phyloP scores from a whole-genome alignment of 345 rosid species.

The Rhodamnia argentea region DNA sequence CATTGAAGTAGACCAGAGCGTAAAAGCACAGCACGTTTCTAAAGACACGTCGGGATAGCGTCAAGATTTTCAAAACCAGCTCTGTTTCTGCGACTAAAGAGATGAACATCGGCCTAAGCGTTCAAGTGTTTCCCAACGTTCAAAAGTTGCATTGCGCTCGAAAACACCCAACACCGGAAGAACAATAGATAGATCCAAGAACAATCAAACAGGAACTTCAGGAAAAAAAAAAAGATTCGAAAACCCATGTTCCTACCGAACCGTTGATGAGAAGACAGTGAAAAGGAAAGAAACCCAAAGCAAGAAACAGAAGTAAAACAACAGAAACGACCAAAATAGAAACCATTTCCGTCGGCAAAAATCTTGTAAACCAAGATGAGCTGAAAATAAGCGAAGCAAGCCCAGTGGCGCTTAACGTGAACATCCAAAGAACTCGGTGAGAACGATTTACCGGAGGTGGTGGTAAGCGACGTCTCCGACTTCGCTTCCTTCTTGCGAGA shows the following conservation, averaged over 20 bases:
- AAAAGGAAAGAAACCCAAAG: not conserved
- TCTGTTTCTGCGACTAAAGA: not conserved
- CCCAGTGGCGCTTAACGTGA: not conserved
- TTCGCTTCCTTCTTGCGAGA: not conserved
- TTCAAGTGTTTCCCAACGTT: not conserved
- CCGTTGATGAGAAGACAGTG: not conserved
- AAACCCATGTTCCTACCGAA: not conserved
- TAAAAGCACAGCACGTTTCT: not conserved
- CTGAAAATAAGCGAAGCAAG: not conserved
- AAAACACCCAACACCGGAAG: not conserved
- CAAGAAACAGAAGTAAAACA: not conserved
- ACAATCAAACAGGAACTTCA: not conserved
- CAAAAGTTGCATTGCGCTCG: not conserved
- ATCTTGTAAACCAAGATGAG: not conserved
- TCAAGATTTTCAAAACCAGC: not conserved
- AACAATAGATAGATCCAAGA: not conserved
- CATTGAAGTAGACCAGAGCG: not conserved
- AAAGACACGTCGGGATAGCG: not conserved
- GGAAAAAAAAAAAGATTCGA: not conserved
- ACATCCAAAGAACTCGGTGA: not conserved
- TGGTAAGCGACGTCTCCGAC: not conserved
- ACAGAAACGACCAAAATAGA: not conserved
- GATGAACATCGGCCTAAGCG: not conserved
- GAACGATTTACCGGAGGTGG: slow-evolving; percentile 2
- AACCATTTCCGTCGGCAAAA: not conserved